A percentile compares a stretch with the other conserved stretches of the same genome.
Conservation (phyloP, 106 monocot species). For the Allium fistulosum region DNA sequence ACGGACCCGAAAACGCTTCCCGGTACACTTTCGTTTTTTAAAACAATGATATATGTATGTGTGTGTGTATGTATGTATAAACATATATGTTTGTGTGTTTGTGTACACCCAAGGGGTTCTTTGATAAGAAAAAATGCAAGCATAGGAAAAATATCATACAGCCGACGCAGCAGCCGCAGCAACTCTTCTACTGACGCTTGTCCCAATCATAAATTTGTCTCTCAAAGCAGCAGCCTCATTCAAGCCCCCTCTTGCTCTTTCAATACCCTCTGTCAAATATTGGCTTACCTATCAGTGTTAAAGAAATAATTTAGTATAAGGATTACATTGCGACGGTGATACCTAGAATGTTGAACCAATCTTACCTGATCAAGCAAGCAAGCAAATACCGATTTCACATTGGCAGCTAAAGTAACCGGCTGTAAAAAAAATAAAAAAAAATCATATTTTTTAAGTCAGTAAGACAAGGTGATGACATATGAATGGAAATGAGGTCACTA, state of each 20-base stretch:
- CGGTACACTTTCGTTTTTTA: too few relatives aligned
- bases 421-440: conserved; percentile 18
- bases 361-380: conserved; percentile 99
- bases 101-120: too few relatives aligned
- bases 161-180: conserved; percentile 95
- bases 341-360: conserved; percentile 3
- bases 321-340: background rate
- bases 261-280: conserved; percentile 95
- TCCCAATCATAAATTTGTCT: conserved; percentile 87
- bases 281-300: conserved; percentile 58
- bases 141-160: conserved; percentile 34
- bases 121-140: too few relatives aligned
- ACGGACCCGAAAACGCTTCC: too few relatives aligned
- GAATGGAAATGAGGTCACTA: too few relatives aligned
- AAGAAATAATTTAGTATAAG: conserved; percentile 12
- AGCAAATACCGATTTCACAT: conserved; percentile 80
- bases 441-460: too few relatives aligned
- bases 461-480: too few relatives aligned
- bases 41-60: too few relatives aligned
- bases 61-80: too few relatives aligned
- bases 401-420: conserved; percentile 69
- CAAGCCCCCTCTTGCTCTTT: conserved; percentile 82
- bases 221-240: conserved; percentile 89
- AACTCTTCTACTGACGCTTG: conserved; percentile 89
- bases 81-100: too few relatives aligned